Percentiles rank a stretch among this genome's conserved stretches.
phyloP scores from a whole-genome alignment of 2,329 filamentous ascomycete genomes.

The Arachnopeziza araneosa region DNA sequence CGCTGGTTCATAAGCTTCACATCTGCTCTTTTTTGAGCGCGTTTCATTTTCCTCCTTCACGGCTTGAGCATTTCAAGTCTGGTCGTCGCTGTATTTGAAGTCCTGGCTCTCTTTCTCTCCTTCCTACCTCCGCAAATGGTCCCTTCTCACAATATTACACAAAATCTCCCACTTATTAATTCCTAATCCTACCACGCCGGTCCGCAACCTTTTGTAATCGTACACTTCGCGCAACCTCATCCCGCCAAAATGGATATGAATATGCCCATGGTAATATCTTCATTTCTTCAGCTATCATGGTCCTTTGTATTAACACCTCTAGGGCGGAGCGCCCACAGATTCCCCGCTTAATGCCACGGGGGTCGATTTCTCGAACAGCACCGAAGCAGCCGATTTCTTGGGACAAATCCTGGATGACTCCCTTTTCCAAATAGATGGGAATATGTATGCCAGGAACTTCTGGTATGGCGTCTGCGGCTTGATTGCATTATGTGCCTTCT shows the following conservation, averaged over 20 bases:
- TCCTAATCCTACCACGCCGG: background rate
- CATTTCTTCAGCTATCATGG: background rate
- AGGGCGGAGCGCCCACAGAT: constrained; percentile 19
- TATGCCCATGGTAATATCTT: background rate
- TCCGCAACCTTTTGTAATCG: background rate
- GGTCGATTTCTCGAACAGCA: constrained; percentile 34
- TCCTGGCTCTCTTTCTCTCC: background rate
- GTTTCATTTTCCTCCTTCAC: background rate
- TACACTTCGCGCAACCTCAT: background rate
- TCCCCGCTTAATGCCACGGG: constrained; percentile 29
- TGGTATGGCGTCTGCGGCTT: constrained; percentile 35
- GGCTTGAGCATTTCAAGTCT: background rate
- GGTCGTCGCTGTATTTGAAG: background rate
- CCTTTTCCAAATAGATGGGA: constrained; percentile 31
- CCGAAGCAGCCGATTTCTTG: constrained; percentile 33
- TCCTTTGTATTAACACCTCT: background rate
- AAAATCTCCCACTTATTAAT: background rate
- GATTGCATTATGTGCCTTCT: constrained; percentile 29
- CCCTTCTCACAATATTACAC: background rate
- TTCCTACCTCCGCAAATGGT: background rate
- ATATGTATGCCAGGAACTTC: constrained; percentile 34
- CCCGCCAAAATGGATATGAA: background rate
- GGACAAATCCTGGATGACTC: constrained; percentile 33
- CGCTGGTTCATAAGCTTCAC: background rate
- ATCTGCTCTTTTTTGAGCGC: background rate